Evolutionary conservation across 2,329 filamentous ascomycete genomes (phyloP).

Genomic region (Hymenoscyphus salicellus): DNA sequence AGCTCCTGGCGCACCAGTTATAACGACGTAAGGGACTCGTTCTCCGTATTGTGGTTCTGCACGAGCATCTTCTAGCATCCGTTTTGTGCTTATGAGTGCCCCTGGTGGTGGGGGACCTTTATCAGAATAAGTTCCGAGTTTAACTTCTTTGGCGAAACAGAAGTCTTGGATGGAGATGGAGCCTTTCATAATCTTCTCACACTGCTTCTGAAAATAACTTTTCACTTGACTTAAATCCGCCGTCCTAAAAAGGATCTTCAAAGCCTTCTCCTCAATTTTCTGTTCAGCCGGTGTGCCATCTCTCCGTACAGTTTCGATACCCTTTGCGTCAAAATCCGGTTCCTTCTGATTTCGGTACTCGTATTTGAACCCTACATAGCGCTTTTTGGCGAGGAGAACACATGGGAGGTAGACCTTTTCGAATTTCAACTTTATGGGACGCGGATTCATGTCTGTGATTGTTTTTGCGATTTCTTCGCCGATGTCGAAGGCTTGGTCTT

Average conservation of each 20-base stretch:
- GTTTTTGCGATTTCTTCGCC: slow-evolving; percentile 87
- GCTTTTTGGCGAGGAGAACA: slow-evolving; percentile 90
- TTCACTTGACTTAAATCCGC: slow-evolving; percentile 87
- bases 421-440: slow-evolving; percentile 92
- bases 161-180: slow-evolving; percentile 91
- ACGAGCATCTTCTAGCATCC: slow-evolving; percentile 82
- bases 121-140: slow-evolving; percentile 82
- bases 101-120: slow-evolving; percentile 78
- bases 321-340: slow-evolving; percentile 95
- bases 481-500: slow-evolving; percentile 85
- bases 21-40: slow-evolving; percentile 89
- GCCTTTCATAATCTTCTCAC: slow-evolving; percentile 86
- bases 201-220: slow-evolving; percentile 83
- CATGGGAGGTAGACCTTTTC: slow-evolving; percentile 98
- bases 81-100: slow-evolving; percentile 79
- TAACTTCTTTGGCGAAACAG: slow-evolving; percentile 90
- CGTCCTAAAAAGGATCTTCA: slow-evolving; percentile 87
- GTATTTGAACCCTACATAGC: slow-evolving; percentile 97
- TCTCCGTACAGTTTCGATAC: slow-evolving; percentile 92
- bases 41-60: slow-evolving; percentile 93
- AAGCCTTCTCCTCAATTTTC: slow-evolving; percentile 89
- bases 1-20: slow-evolving; percentile 82
- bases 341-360: slow-evolving; percentile 70
- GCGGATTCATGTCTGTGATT: slow-evolving; percentile 85
- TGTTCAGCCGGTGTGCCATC: slow-evolving; percentile 95